Evolutionary conservation across 2,329 filamentous ascomycete genomes (phyloP), one percentile per base, ranked within the genome.

Genomic region (Stemphylium lycopersici): DNA sequence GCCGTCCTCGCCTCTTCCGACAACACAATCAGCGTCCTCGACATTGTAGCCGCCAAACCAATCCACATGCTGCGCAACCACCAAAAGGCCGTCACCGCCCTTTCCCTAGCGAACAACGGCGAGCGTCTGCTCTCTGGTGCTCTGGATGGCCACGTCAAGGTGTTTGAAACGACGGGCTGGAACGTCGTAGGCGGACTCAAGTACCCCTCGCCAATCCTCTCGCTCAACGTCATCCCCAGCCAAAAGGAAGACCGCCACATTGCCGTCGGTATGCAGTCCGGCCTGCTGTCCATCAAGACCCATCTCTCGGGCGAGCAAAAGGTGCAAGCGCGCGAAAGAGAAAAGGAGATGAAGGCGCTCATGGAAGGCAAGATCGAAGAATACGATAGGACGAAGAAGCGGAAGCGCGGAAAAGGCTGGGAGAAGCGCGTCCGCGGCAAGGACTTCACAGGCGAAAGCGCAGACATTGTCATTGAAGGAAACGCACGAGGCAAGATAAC

Each of bases 171-270:
- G 1, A 88, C 87, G 0, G 88, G 86, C 45, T 99, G 95, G 95
- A 96, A 97, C 71, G 90, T 98, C 6, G 93, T 98, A n/a, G 89
- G 91, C 34, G 93, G 91, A 46, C 87, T 90, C 56, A 99, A 98
- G 78, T 99, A 98, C 76, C 88, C 91, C 4, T 90, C 91, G 1
- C 95, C 95, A 1, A 90, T 99, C 53, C 85, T 99, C 11, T 90
- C 91, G 8, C 83, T 98, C 55, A 85, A 84, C 55, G 89, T 96
- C 38, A 86, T 97, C 60, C 81, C 84, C 11, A 82, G 86, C 7
- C 84, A 84, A 48, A 83, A 84, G 45, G 90, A 93, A 67, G 95
- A 99, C 78, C 91, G 92, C 62, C 95, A 99, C 76, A 84, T 99
- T 47, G 92, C 90, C 4, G 95, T 99, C 1, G 95, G 93, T 73